A percentile compares a stretch with the other conserved stretches of the same genome.
Conservation (phyloP, 1,284 basidiomycete species). For the Austroboletus olivaceoglutinosus region DNA sequence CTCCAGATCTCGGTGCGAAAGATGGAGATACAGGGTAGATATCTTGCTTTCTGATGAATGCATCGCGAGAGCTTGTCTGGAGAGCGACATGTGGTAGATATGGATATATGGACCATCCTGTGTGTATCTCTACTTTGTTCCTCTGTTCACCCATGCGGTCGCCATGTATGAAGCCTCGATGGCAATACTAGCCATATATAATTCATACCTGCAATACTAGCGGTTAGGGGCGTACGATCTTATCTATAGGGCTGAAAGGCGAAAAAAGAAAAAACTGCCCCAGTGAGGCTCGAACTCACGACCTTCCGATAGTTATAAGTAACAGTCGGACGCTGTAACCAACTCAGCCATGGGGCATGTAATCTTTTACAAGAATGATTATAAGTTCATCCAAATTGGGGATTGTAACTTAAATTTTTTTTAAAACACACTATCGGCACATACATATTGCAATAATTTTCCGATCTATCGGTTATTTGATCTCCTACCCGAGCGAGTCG, state of each 20-base stretch:
- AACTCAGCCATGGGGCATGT: conserved; percentile 76
- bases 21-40: conserved; percentile 72
- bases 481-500: background rate
- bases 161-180: conserved; percentile 7
- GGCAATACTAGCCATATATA: conserved; percentile 1
- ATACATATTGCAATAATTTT: too few species aligned
- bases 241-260: background rate
- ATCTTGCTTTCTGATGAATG: background rate
- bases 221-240: conserved; percentile 1
- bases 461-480: background rate
- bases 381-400: too few species aligned
- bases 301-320: conserved; percentile 58
- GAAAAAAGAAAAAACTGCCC: conserved; percentile 45
- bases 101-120: conserved; percentile 3
- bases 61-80: background rate
- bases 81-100: background rate
- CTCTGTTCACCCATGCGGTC: background rate
- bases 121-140: conserved; percentile 18
- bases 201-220: conserved; percentile 6
- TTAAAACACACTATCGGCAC: too few species aligned
- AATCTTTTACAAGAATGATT: background rate
- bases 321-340: conserved; percentile 83
- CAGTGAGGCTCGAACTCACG: conserved; percentile 73
- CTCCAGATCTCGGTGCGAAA: conserved; percentile 66
- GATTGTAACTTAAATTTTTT: too few species aligned